A percentile compares a stretch with the other conserved stretches of the same genome.
Evolutionary conservation across 1,284 basidiomycete species (phyloP).

Genomic region (Pseudozyma hubeiensis): DNA sequence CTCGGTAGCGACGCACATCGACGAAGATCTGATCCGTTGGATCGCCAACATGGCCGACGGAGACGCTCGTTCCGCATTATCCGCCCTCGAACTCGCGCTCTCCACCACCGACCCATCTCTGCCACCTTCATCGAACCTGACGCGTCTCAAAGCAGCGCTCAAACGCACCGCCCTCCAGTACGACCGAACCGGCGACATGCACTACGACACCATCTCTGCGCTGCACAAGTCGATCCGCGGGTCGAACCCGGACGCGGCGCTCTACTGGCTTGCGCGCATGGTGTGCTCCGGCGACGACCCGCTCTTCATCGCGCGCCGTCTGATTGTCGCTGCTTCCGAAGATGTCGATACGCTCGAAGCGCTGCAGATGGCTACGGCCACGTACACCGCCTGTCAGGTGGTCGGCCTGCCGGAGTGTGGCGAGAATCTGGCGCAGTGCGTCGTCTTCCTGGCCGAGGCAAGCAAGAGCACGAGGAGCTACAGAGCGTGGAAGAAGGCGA

Average conservation of each 20-base stretch:
- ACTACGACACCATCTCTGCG: slow-evolving; percentile 88
- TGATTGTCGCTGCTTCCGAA: slow-evolving; percentile 86
- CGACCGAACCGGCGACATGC: slow-evolving; percentile 67
- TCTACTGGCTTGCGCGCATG: slow-evolving; percentile 78
- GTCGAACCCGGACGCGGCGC: slow-evolving; percentile 80
- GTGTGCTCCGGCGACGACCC: slow-evolving; percentile 82
- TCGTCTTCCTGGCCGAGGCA: slow-evolving; percentile 83
- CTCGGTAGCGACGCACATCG: slow-evolving; percentile 64
- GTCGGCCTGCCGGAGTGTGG: slow-evolving; percentile 79
- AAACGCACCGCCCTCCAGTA: slow-evolving; percentile 60
- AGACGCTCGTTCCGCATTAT: slow-evolving; percentile 60
- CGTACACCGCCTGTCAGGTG: slow-evolving; percentile 70
- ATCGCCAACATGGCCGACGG: slow-evolving; percentile 64
- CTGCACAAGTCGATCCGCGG: slow-evolving; percentile 87
- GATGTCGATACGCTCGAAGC: slow-evolving; percentile 83
- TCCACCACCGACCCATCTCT: slow-evolving; percentile 42
- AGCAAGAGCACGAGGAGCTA: slow-evolving; percentile 80
- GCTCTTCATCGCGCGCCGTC: slow-evolving; percentile 81
- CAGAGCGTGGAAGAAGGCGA: slow-evolving; percentile 62
- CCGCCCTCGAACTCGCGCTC: slow-evolving; percentile 60
- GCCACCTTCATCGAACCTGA: slow-evolving; percentile 20
- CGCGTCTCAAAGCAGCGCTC: slow-evolving; percentile 47
- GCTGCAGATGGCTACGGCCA: slow-evolving; percentile 60
- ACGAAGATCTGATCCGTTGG: slow-evolving; percentile 55
- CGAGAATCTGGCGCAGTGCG: slow-evolving; percentile 77